Base-by-base conservation (phyloP, 176 grass and related monocot species). In the Oryza longistaminata region DNA sequence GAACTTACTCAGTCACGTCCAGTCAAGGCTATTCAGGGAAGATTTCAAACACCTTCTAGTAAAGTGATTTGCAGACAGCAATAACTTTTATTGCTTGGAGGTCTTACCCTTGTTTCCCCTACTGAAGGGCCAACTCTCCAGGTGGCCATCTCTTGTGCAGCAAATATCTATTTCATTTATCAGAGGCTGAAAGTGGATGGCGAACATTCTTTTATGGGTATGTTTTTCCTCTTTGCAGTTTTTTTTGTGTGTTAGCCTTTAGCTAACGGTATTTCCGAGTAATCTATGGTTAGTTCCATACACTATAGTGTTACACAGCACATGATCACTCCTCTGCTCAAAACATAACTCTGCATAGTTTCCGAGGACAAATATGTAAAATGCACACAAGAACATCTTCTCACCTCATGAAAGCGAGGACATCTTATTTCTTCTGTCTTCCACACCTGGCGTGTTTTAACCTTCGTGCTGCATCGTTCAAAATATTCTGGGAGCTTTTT, bases 131-230 rank as follows among this genome's bases (percentile, higher is more conserved):
- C 96, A 77, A 96, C 96, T 81, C 86, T 96, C 19, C 96, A 99
- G 82, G 93, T 99, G 78, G 78, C 86, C 40, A 34, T 94, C 73
- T 99, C 96, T 62, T 91, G 94, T 81, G 92, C 86, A 25, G 83
- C 89, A 80, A 90, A 92, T 77, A 86, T 99, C 80, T 99, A 92
- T 88, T 99, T 99, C 86, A 86, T 96, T 79, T 89, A 96, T 84
- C 79, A 89, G 71, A 90, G 91, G 71, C 68, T 98, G 67, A 87
- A 34, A 94, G 74, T 77, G 85, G 90, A 79, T 84, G 92, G 82
- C 87, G 85, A 71, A 72, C 96, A 60, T 91, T 96, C 91, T 92
- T 96, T 82, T 94, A 94, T 76, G 93, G 93, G 96, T 99, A 96
- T 48, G 70, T 14, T 86, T 85, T 82, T 76, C 71, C 68, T 75